Evolutionary conservation across 1,284 basidiomycete genomes (phyloP).

Genomic region (Austropuccinia psidii): DNA sequence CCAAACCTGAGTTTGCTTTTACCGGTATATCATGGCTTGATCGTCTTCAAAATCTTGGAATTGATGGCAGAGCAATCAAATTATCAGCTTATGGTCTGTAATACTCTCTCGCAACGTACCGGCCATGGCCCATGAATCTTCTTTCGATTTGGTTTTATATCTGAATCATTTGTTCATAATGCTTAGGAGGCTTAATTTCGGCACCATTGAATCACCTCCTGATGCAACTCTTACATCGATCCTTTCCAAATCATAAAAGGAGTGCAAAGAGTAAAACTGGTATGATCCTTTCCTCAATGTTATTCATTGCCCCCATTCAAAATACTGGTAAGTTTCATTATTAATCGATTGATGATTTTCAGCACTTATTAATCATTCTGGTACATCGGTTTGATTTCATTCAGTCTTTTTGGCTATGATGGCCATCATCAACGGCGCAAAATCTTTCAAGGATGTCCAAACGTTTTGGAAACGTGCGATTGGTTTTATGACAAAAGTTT

Average conservation of each 20-base stretch:
- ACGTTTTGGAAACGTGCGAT: conserved; percentile 25
- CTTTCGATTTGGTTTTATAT: conserved; percentile 71
- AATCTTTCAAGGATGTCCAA: conserved; percentile 57
- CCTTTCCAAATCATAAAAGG: conserved; percentile 2
- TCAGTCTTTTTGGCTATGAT: conserved; percentile 62
- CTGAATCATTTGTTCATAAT: conserved; percentile 50
- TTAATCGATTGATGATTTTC: neutral
- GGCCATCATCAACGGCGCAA: conserved; percentile 76
- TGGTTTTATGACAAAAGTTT: conserved; percentile 14
- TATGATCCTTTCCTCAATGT: conserved; percentile 68
- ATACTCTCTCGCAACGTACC: conserved; percentile 67
- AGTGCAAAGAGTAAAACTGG: conserved; percentile 58
- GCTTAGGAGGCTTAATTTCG: conserved; percentile 20
- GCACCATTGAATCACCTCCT: conserved; percentile 10
- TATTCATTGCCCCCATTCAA: conserved; percentile 70
- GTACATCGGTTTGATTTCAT: neutral
- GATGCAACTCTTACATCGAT: conserved; percentile 2
- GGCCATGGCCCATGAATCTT: conserved; percentile 63
- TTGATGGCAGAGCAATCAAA: conserved; percentile 63
- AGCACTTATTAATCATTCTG: conserved; percentile 5
- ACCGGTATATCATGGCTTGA: conserved; percentile 56
- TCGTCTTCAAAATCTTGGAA: conserved; percentile 56
- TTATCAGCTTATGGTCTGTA: conserved; percentile 77
- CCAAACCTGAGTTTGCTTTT: conserved; percentile 53
- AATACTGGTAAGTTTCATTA: conserved; percentile 54